phyloP scores from a whole-genome alignment of 352 stramenopile species.

The Phytopythium aichiense region DNA sequence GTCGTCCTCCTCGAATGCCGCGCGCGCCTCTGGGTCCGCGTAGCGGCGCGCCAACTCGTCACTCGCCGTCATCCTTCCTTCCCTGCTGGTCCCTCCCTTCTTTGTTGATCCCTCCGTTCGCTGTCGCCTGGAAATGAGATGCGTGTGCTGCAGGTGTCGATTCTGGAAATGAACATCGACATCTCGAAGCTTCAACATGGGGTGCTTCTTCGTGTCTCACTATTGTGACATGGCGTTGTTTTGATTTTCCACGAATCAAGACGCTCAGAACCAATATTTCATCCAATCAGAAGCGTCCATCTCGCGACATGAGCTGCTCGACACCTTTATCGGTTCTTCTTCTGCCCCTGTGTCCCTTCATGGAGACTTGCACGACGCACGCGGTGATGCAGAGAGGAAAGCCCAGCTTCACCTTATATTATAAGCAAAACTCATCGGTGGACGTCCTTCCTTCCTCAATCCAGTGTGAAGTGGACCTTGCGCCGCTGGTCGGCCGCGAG shows the following conservation, averaged over 20 bases:
- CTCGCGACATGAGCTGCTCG: background rate
- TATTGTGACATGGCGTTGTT: background rate
- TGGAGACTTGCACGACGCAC: too few species aligned
- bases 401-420: background rate
- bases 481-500: slow-evolving; percentile 14
- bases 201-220: background rate
- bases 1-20: slow-evolving; percentile 35
- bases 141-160: background rate
- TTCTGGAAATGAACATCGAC: background rate
- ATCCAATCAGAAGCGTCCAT: background rate
- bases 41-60: slow-evolving; percentile 14
- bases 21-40: slow-evolving; percentile 32
- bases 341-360: too few species aligned
- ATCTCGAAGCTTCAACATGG: background rate
- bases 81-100: too few species aligned
- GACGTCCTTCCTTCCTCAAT: background rate
- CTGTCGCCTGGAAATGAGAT: background rate
- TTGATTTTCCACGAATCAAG: background rate
- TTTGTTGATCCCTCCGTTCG: too few species aligned
- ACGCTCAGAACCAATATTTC: background rate
- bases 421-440: background rate
- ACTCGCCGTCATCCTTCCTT: background rate
- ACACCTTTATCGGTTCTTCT: background rate
- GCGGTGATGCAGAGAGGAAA: too few species aligned
- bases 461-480: background rate